These are phyloP conservation scores for Dalbergia oliveri DNA, from an alignment of 306 rosid genomes.

Conservation along the genomic window DNA sequence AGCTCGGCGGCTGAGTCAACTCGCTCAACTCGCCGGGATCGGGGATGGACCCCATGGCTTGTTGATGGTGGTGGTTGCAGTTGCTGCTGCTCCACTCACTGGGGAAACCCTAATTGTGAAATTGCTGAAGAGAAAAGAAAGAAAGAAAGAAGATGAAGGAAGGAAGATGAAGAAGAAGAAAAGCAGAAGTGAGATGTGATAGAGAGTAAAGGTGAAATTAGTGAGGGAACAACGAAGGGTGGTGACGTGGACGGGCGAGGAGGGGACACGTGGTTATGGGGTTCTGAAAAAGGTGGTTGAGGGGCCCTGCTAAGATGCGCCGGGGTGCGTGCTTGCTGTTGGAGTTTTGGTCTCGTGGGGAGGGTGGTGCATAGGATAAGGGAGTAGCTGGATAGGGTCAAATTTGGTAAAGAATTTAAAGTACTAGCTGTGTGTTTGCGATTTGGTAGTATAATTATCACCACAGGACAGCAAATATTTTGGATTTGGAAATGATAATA, in stretches of 20 bases:
- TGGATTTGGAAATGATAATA: too few relatives aligned
- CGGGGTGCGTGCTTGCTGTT: slow-evolving; percentile 33
- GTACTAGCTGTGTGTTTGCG: neutral
- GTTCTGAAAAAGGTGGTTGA: slow-evolving; percentile 46
- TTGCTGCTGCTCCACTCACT: neutral
- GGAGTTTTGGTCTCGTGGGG: neutral
- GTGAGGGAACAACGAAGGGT: slow-evolving; percentile 4
- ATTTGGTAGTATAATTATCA: neutral
- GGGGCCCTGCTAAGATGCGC: slow-evolving; percentile 64
- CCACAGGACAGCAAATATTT: neutral
- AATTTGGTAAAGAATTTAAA: too few relatives aligned
- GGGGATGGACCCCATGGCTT: slow-evolving; percentile 90
- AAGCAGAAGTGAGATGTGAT: neutral
- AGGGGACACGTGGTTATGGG: slow-evolving; percentile 64
- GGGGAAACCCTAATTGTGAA: slow-evolving; percentile 39
- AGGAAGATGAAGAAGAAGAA: neutral
- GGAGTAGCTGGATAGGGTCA: neutral
- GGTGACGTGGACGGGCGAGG: slow-evolving; percentile 53
- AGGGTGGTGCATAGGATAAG: slow-evolving; percentile 46
- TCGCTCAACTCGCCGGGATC: slow-evolving; percentile 98
- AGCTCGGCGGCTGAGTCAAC: slow-evolving; percentile 81
- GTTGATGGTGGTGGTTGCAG: neutral
- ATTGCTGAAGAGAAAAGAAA: slow-evolving; percentile 25
- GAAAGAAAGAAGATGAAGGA: neutral
- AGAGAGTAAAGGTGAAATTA: slow-evolving; percentile 36